Evolutionary conservation across 768 basidiomycete genomes (phyloP).

Genomic region (Rhodotorula diobovata): DNA sequence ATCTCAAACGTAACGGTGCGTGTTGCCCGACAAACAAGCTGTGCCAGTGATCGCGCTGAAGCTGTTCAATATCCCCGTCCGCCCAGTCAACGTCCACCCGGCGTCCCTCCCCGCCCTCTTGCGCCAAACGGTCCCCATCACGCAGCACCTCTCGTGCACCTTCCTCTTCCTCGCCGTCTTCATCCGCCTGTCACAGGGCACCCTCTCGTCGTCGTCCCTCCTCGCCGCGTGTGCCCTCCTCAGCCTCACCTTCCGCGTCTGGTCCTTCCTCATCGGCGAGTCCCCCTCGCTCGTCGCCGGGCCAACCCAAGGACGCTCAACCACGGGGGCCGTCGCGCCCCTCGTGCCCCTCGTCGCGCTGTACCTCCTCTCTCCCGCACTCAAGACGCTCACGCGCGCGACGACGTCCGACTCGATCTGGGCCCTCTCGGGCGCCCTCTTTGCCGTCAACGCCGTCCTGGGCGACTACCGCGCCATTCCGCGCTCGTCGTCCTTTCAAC

Average conservation of each 20-base stretch:
- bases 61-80: background rate
- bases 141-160: conserved; percentile 75
- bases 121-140: conserved; percentile 55
- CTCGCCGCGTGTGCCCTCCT: conserved; percentile 61
- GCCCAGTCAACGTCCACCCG: conserved; percentile 69
- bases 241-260: conserved; percentile 51
- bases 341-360: conserved; percentile 82
- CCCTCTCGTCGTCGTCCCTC: conserved; percentile 65
- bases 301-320: conserved; percentile 47
- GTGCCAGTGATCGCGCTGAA: background rate
- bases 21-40: conserved; percentile 12
- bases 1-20: conserved; percentile 69
- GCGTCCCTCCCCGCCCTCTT: conserved; percentile 57
- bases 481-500: background rate
- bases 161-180: conserved; percentile 79
- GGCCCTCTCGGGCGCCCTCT: conserved; percentile 74
- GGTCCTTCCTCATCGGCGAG: conserved; percentile 17
- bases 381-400: conserved; percentile 85
- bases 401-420: conserved; percentile 96
- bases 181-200: conserved; percentile 60
- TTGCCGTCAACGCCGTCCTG: conserved; percentile 72
- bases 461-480: conserved; percentile 64
- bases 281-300: background rate
- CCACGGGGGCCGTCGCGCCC: background rate
- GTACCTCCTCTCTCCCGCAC: conserved; percentile 82